phyloP scores from a whole-genome alignment of 495 filamentous ascomycete genomes.

The Pyronema omphalodes region DNA sequence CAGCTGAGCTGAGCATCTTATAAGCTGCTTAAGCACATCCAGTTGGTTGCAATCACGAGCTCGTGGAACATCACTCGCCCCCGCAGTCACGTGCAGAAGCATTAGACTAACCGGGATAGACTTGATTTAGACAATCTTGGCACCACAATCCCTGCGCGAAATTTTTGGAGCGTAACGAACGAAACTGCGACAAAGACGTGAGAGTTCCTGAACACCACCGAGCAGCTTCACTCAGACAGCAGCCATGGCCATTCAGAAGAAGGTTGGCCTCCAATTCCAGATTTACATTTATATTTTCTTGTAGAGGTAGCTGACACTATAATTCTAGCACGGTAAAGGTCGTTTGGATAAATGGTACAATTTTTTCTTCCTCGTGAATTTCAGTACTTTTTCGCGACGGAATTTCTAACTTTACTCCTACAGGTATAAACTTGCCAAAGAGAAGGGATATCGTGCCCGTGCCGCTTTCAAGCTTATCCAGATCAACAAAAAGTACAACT shows the following conservation, averaged over 20 bases:
- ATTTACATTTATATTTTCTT: conserved; percentile 8
- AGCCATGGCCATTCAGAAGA: conserved; percentile 92
- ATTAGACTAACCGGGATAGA: background rate
- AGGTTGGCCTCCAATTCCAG: conserved; percentile 31
- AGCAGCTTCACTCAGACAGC: background rate
- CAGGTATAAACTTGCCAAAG: conserved; percentile 72
- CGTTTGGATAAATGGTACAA: conserved; percentile 87
- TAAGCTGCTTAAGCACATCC: no score
- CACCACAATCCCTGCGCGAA: background rate
- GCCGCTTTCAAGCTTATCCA: conserved; percentile 98
- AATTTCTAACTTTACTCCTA: conserved; percentile 2
- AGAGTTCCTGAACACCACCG: background rate
- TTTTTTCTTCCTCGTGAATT: background rate
- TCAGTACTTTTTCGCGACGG: background rate
- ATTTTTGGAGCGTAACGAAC: background rate
- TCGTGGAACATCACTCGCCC: no score
- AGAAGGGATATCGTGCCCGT: conserved; percentile 92
- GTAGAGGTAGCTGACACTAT: conserved; percentile 11
- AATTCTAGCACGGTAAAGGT: conserved; percentile 69
- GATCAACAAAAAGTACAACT: conserved; percentile 96
- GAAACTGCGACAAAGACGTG: background rate
- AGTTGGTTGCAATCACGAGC: no score
- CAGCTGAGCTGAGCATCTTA: no score
- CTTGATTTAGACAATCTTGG: background rate
- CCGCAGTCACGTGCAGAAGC: no score